Base-by-base conservation (phyloP, 2,329 filamentous ascomycete genomes). In the Metarhizium album region DNA sequence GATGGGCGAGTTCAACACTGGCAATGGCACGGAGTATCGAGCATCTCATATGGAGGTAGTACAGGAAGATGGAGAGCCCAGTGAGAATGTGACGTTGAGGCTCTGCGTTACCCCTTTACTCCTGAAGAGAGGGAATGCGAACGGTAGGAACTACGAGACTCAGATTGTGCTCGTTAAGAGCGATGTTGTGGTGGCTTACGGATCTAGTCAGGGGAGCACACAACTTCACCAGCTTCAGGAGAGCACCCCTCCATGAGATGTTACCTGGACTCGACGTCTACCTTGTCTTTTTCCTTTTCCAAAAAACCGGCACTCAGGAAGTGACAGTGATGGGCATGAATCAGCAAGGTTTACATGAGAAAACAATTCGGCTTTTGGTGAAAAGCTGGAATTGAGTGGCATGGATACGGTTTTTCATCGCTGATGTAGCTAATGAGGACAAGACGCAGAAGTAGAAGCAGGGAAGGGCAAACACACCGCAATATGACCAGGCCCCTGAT, bases 61-160 rank as follows among this genome's bases (percentile, higher is more conserved):
- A 7, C n/a, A 38, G n/a, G 23, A 14, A 23, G 20, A 27, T 14
- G 13, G 31, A 13, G 38, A 24, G 20, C 31, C 14, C n/a, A 4
- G 11, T 6, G 22, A 3, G 11, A 6, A 8, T 27, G 9, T 13
- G 31, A n/a, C 16, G 2, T 24, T 56, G 4, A 42, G 51, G 13
- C 35, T 53, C 3, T 20, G 51, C 2, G 20, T 55, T 11, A 48
- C 47, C 2, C 56, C 56, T 1, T 29, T 31, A 11, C 35, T 58
- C 2, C 11, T 20, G 37, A 40, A 40, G 16, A 22, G 7, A 20
- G 37, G 37, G 1, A 40, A 40, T 16, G 37, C 37, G 4, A 40
- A n/a, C 6, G 37, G 37, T 18, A 40, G 4, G 8, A 35, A 16
- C 33, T 35, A 35, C 33, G 14, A 35, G 11, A 8, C n/a, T 20